Base-by-base conservation (phyloP, 805 yeast species). In the Candida verbasci region DNA sequence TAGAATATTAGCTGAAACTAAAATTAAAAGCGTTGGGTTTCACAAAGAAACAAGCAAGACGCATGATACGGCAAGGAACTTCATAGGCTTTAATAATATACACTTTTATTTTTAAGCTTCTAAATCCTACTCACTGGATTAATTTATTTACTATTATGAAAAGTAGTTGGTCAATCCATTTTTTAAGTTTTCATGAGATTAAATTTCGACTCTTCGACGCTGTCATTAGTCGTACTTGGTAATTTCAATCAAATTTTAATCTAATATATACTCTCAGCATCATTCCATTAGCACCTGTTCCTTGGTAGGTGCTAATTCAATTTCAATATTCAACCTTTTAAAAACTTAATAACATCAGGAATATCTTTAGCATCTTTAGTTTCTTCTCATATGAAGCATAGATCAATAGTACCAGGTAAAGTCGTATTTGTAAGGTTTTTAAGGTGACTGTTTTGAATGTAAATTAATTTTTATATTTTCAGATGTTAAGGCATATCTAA, bases 391-490 rank as follows among this genome's bases (percentile, higher is more conserved):
- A 41, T 24, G 26, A 41, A 35, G 22, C 42, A 41, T 18, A 9
- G 17, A 24, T 41, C 42, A 8, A 25, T 38, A 12, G 40, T 38
- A 3, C 40, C 42, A 10, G 36, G 38, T 16, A 35, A 15, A 3
- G 40, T 22, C 17, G 4, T 17, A n/a, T 8, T 38, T 36, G 24
- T 27, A 17, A 2, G 40, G 45, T 24, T 33, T 29, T 20, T 38
- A 39, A 14, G 37, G 40, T n/a, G 34, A 32, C n/a, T 31, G 29
- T 8, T 16, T 16, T 21, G 37, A 29, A 27, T 41, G 45, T 21
- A 38, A 27, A 20, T 41, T 41, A 24, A 41, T 39, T 18, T 41
- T 39, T 31, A 32, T 33, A 5, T 12, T 3, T 4, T 40, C 40
- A 26, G 35, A 41, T 17, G 11, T 26, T 10, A 36, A 29, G 6